Evolutionary conservation across 2,329 filamentous ascomycete genomes (phyloP).

Genomic region (Periconia digitata): DNA sequence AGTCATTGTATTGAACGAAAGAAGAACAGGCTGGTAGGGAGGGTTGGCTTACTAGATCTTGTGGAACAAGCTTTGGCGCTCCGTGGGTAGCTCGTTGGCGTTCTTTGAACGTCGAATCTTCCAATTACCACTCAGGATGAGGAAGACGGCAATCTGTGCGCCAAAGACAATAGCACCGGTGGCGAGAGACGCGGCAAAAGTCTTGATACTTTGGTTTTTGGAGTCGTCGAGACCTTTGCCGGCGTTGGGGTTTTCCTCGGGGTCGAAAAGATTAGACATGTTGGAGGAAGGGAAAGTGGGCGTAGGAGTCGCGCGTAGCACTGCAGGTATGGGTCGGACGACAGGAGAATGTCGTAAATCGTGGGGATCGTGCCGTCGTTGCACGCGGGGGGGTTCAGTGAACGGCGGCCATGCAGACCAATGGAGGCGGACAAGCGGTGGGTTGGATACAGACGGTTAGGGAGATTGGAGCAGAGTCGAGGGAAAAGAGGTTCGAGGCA

Average conservation of each 20-base stretch:
- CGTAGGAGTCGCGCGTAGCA: background rate
- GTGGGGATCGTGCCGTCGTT: background rate
- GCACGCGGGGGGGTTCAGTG: background rate
- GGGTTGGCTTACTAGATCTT: constrained; percentile 38
- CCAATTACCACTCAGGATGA: constrained; percentile 43
- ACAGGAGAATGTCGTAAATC: background rate
- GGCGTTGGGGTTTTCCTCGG: constrained; percentile 1
- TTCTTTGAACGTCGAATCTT: constrained; percentile 31
- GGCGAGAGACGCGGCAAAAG: constrained; percentile 40
- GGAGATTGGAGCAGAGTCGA: too few species aligned
- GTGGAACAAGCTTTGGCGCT: constrained; percentile 39
- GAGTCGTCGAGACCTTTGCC: constrained; percentile 14
- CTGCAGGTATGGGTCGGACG: background rate
- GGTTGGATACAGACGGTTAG: too few species aligned
- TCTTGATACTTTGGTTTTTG: constrained; percentile 40
- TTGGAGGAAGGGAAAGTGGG: too few species aligned
- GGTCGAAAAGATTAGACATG: too few species aligned
- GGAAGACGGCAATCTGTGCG: constrained; percentile 34
- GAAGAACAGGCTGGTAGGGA: background rate
- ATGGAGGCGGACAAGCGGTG: too few species aligned
- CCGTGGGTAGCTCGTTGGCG: constrained; percentile 18
- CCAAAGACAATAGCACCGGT: constrained; percentile 40
- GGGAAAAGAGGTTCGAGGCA: too few species aligned
- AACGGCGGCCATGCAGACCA: background rate
- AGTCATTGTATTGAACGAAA: constrained; percentile 15